Conservation (phyloP, 2,329 filamentous ascomycete genomes). For the Colletotrichum truncatum region DNA sequence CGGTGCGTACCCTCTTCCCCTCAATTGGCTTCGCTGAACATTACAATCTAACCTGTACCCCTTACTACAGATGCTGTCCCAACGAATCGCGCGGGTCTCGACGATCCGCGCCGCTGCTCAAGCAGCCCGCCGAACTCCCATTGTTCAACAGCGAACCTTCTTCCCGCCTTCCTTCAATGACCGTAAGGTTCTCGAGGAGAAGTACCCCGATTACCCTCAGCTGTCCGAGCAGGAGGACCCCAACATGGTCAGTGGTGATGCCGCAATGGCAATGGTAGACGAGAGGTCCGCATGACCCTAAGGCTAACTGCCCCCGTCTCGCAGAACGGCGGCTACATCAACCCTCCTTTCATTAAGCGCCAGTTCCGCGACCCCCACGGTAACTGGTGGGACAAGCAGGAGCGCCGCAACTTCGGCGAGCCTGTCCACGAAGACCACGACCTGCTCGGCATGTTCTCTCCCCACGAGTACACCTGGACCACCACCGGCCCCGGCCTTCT, state of each 20-base stretch:
- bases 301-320: conserved; percentile 36
- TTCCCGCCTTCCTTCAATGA: conserved; percentile 60
- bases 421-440: conserved; percentile 98
- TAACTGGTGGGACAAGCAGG: conserved; percentile 98
- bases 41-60: not conserved
- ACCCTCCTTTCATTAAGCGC: conserved; percentile 83
- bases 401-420: conserved; percentile 96
- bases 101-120: conserved; percentile 53
- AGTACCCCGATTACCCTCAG: conserved; percentile 57
- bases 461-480: conserved; percentile 87
- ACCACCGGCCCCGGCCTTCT: conserved; percentile 75
- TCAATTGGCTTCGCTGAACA: not conserved
- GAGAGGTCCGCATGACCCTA: not conserved
- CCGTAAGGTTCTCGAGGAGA: conserved; percentile 57
- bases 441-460: conserved; percentile 86
- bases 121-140: conserved; percentile 58
- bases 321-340: conserved; percentile 86
- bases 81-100: conserved; percentile 64
- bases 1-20: conserved; percentile 34
- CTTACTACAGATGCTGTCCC: conserved; percentile 65
- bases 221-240: conserved; percentile 72
- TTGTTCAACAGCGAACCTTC: conserved; percentile 66
- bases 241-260: conserved; percentile 64
- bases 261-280: not conserved
- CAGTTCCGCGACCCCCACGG: conserved; percentile 92